Conservation (phyloP, 371 early-diverging fungal species). For the Apophysomyces ossiformis region DNA sequence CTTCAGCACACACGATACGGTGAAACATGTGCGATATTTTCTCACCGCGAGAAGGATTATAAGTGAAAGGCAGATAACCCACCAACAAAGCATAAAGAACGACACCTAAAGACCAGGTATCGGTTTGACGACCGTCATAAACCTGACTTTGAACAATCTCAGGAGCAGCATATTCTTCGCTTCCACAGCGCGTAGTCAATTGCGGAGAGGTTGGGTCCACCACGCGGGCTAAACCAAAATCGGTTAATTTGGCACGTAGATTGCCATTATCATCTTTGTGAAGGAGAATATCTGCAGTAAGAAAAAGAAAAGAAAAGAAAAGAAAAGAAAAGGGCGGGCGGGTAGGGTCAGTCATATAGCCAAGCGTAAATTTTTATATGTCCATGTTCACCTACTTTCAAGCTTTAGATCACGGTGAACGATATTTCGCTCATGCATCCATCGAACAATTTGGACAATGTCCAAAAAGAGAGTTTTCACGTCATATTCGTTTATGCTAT, state of each 20-base stretch:
- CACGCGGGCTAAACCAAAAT: slow-evolving; percentile 71
- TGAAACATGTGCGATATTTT: slow-evolving; percentile 51
- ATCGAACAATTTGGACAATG: slow-evolving; percentile 57
- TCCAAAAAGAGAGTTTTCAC: slow-evolving; percentile 38
- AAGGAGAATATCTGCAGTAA: slow-evolving; percentile 36
- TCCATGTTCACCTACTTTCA: slow-evolving; percentile 59
- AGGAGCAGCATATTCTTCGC: slow-evolving; percentile 85
- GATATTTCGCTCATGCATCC: slow-evolving; percentile 65
- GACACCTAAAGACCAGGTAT: slow-evolving; percentile 78
- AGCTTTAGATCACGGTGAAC: slow-evolving; percentile 82
- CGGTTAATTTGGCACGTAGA: slow-evolving; percentile 69
- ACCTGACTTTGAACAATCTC: slow-evolving; percentile 73
- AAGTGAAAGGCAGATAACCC: slow-evolving; percentile 58
- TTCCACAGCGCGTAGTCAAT: slow-evolving; percentile 67
- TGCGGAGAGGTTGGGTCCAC: slow-evolving; percentile 49
- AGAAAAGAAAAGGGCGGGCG: no score
- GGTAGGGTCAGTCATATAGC: no score
- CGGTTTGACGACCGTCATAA: slow-evolving; percentile 69
- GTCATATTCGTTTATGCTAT: slow-evolving; percentile 24
- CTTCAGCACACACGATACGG: slow-evolving; percentile 48
- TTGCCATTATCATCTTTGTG: slow-evolving; percentile 28
- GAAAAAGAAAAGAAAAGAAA: no score
- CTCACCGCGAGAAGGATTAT: slow-evolving; percentile 42
- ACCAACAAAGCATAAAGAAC: slow-evolving; percentile 69
- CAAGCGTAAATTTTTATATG: no score